Base-by-base conservation (phyloP, 2,329 filamentous ascomycete species). In the Gremmenia infestans region DNA sequence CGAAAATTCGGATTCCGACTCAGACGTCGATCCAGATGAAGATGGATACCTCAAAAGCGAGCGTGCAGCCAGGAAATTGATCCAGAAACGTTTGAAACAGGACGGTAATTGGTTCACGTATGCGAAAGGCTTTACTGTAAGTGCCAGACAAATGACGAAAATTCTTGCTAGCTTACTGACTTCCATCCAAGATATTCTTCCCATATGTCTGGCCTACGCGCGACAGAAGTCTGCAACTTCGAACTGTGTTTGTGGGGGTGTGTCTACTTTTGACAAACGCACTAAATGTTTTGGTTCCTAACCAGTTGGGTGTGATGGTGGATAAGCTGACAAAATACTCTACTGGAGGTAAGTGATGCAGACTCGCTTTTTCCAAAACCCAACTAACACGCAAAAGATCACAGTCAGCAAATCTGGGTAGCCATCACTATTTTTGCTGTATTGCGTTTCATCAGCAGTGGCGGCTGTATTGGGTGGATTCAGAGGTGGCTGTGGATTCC, bases 101-200 rank as follows among this genome's bases (percentile, higher is more conserved):
- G 82, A 87, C 56, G 89, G 89, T 1, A 89, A 85, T 60, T 93
- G 88, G 88, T 79, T 89, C 62, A 81, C 82, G 45, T 94, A 94
- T 66, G 76, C 86, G 28, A 90, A 87, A 67, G 82, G 86, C 5
- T 95, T 91, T 72, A 76, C 78, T 65, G 82, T 74, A 62, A 69
- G 66, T 65, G 55, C 11, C 22, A 53, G 23, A 19, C 17, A 39
- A 1, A 23, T 39, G 12, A 36, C n/a, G 37, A 23, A 28, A 37
- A 17, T 47, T 45, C 40, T 55, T 56, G 57, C 50, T 53, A 40
- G 17, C 37, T 17, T 46, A 28, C 49, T 60, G 23, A 60, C 25
- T 25, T 36, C 15, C 23, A 17, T 19, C 5, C 12, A 22, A 86
- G 82, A 73, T 93, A 37, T 87, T 96, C 68, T 75, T 92, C 28